Evolutionary conservation across 208 protist species (phyloP).

Genomic region (Endotrypanum monterogeii): DNA sequence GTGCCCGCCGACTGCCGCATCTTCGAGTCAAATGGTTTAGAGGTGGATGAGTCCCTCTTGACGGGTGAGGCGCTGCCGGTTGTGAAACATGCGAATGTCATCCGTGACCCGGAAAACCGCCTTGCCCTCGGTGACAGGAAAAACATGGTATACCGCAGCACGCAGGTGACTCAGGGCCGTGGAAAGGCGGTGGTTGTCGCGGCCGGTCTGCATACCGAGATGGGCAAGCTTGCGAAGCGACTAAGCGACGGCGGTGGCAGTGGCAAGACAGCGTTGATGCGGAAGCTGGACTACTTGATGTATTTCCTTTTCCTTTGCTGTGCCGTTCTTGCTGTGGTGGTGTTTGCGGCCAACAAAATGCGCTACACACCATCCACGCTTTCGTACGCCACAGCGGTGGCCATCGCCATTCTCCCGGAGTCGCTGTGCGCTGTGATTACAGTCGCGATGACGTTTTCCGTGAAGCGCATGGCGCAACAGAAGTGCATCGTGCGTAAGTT

Average conservation of each 20-base stretch:
- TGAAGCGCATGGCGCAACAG: conserved; percentile 84
- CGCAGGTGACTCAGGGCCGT: conserved; percentile 82
- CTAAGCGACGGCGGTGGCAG: conserved; percentile 44
- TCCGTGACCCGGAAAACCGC: conserved; percentile 69
- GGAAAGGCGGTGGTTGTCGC: conserved; percentile 79
- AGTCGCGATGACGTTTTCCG: conserved; percentile 84
- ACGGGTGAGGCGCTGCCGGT: conserved; percentile 93
- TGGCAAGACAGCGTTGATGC: conserved; percentile 79
- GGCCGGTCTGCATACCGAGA: conserved; percentile 82
- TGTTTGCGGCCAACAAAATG: conserved; percentile 84
- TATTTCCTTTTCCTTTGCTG: conserved; percentile 86
- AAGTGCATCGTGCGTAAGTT: conserved; percentile 88
- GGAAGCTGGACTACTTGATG: conserved; percentile 89
- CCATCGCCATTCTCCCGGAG: conserved; percentile 92
- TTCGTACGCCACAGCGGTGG: conserved; percentile 80
- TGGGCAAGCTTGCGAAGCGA: conserved; percentile 85
- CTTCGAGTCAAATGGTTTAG: conserved; percentile 81
- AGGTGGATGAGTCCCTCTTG: conserved; percentile 93
- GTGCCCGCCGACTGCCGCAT: conserved; percentile 96
- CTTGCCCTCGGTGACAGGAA: conserved; percentile 88
- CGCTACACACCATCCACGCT: conserved; percentile 59
- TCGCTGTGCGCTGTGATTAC: conserved; percentile 84
- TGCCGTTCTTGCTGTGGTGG: conserved; percentile 71
- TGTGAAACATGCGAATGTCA: conserved; percentile 79
- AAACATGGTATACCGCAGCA: conserved; percentile 91